phyloP scores from a whole-genome alignment of 225 moss, liverwort and hornwort species.

The Bryoerythrophyllum caledonicum region DNA sequence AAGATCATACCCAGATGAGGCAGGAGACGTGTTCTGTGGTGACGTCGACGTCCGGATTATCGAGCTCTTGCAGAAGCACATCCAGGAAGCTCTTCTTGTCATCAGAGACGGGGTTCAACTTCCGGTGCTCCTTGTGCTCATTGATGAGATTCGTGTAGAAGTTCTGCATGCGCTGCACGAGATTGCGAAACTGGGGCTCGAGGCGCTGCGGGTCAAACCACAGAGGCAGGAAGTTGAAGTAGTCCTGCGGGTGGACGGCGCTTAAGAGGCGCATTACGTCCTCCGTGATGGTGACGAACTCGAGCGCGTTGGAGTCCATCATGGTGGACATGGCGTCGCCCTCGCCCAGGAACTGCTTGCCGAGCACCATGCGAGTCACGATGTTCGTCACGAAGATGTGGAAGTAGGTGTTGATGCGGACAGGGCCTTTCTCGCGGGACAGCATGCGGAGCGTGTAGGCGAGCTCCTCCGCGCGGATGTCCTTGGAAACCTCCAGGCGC shows the following conservation, averaged over 20 bases:
- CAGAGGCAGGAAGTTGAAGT: constrained; percentile 3
- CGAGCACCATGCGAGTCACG: constrained; percentile 20
- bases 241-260: constrained; percentile 14
- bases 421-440: neutral
- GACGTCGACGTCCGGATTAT: neutral
- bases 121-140: constrained; percentile 14
- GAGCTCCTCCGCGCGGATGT: constrained; percentile 17
- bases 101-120: neutral
- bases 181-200: neutral
- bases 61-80: constrained; percentile 15
- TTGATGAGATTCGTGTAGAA: constrained; percentile 4
- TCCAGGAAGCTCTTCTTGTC: constrained; percentile 9
- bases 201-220: constrained; percentile 22
- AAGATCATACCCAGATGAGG: constrained; percentile 4
- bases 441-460: constrained; percentile 11
- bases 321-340: neutral
- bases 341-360: constrained; percentile 13
- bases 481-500: neutral
- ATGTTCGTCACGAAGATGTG: constrained; percentile 15
- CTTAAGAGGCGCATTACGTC: neutral
- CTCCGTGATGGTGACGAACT: neutral
- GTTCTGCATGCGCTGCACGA: constrained; percentile 5
- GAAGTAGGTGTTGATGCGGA: neutral
- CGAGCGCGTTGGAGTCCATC: neutral
- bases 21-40: constrained; percentile 15